Evolutionary conservation across 768 basidiomycete genomes (phyloP), one percentile per base, ranked within the genome.

Genomic region (Boletellus ananas): DNA sequence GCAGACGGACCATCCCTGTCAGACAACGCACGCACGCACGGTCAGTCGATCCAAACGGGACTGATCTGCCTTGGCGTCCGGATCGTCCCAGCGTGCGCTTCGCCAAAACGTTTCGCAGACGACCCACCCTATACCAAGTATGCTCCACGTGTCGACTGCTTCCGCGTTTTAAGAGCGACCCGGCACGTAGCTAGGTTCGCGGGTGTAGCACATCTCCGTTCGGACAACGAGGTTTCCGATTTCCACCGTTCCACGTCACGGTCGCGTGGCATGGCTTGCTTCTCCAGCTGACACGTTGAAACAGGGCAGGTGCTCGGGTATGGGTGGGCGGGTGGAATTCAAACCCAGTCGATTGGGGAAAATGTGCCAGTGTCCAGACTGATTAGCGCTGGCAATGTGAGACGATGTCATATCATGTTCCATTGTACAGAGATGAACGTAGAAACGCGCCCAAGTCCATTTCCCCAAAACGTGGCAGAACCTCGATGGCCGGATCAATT

Each of bases 371-470:
- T 50, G 50, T 63, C 59, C 58, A 50, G 43, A 53, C 47, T 45
- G 58, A 54, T 61, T 61, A 52, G 52, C 60, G 64, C 61, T 54
- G 55, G 45, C 51, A 50, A 37, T 36, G 38, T 11, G 29, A 11
- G 27, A 21, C 43, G 54, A 63, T 51, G 55, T 34, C 40, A 43
- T 42, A 38, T 33, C 31, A 42, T 17, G 27, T 38, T 47, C 39
- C 41, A 36, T 29, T 43, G 21, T 13, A 21, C 41, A 18, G 34
- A 49, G 34, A 29, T 45, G 43, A 50, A 17, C 52, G 45, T 60
- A 25, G 59, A 61, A 55, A 64, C 59, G 38, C 47, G 44, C 49
- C 3, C 59, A 64, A 50, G 55, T 50, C 48, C 44, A 56, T 58
- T 58, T 39, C 55, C 42, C 35, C 37, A 34, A 45, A 38, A 34